These are phyloP conservation scores for Macadamia integrifolia DNA, from an alignment of 164 flowering plant species.

Conservation along the genomic window DNA sequence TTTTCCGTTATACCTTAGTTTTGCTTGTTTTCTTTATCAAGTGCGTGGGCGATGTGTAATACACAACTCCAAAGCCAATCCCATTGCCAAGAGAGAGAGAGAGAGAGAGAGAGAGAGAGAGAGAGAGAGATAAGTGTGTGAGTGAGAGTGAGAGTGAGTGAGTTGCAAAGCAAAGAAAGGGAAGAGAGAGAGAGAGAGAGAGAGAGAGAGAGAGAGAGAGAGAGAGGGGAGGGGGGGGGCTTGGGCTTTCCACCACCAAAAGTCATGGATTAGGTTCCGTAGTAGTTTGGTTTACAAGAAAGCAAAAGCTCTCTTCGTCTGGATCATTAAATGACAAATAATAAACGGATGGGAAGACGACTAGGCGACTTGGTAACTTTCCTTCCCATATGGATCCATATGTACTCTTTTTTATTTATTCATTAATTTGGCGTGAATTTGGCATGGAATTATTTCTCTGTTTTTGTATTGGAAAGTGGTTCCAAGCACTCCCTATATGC, in stretches of 20 bases:
- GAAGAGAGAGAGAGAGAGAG: not conserved
- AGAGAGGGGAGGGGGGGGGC: constrained; percentile 15
- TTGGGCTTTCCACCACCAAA: constrained; percentile 35
- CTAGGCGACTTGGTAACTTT: constrained; percentile 24
- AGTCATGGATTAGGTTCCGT: constrained; percentile 37
- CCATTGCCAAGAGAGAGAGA: not conserved
- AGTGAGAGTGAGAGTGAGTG: not conserved
- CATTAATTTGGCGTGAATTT: not conserved
- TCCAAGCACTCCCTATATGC: too few relatives aligned
- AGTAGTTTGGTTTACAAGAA: constrained; percentile 14
- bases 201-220: not conserved
- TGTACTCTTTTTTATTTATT: constrained; percentile 7
- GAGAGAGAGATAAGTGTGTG: not conserved
- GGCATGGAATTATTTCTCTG: too few relatives aligned
- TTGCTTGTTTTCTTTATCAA: not conserved
- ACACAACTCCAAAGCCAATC: too few relatives aligned
- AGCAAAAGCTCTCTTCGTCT: constrained; percentile 15
- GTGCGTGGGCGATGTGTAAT: constrained; percentile 17
- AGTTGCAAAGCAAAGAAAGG: not conserved
- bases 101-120: not conserved
- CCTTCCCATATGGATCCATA: constrained; percentile 19
- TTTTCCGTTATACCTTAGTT: not conserved
- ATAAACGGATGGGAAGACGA: constrained; percentile 28
- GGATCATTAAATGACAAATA: constrained; percentile 20
- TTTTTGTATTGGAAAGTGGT: too few relatives aligned